A percentile compares a stretch with the other conserved stretches of the same genome.
These are phyloP conservation scores for Boletus eberwhitei DNA, from an alignment of 768 basidiomycete genomes.

Conservation along the genomic window DNA sequence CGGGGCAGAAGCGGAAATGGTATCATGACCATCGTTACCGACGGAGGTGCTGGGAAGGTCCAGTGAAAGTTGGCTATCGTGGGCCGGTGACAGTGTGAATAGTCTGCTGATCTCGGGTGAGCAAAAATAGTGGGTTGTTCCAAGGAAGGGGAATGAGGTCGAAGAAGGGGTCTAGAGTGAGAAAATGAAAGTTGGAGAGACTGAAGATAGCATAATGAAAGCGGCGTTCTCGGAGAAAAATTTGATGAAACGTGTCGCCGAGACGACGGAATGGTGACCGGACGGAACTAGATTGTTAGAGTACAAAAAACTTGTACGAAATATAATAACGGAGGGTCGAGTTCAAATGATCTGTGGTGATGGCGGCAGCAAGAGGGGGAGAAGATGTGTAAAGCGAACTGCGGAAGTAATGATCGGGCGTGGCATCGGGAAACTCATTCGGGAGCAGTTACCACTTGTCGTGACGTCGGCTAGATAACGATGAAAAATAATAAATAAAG, in stretches of 20 bases:
- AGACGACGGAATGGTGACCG: slow-evolving; percentile 1
- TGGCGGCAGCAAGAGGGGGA: not conserved
- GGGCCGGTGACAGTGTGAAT: slow-evolving; percentile 11
- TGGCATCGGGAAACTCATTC: slow-evolving; percentile 12
- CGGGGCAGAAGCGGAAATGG: not conserved
- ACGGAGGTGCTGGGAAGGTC: not conserved
- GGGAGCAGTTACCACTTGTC: slow-evolving; percentile 8
- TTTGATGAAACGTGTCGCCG: not conserved
- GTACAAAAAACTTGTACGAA: not conserved
- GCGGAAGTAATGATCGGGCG: slow-evolving; percentile 16
- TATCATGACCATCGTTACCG: not conserved
- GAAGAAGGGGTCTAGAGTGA: slow-evolving; percentile 11
- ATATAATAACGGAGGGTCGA: not conserved
- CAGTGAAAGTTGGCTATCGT: not conserved
- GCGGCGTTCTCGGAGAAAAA: not conserved
- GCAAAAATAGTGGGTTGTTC: slow-evolving; percentile 10
- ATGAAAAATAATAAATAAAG: not conserved
- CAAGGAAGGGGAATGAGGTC: slow-evolving; percentile 5
- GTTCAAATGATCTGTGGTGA: slow-evolving; percentile 8
- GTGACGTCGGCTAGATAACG: slow-evolving; percentile 31
- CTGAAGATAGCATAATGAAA: slow-evolving; percentile 7
- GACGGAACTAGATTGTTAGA: slow-evolving; percentile 14
- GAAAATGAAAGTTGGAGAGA: slow-evolving; percentile 1
- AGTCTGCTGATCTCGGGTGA: slow-evolving; percentile 16
- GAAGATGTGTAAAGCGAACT: not conserved